Conservation (phyloP, 768 basidiomycete species). For the Kwoniella botswanensis region DNA sequence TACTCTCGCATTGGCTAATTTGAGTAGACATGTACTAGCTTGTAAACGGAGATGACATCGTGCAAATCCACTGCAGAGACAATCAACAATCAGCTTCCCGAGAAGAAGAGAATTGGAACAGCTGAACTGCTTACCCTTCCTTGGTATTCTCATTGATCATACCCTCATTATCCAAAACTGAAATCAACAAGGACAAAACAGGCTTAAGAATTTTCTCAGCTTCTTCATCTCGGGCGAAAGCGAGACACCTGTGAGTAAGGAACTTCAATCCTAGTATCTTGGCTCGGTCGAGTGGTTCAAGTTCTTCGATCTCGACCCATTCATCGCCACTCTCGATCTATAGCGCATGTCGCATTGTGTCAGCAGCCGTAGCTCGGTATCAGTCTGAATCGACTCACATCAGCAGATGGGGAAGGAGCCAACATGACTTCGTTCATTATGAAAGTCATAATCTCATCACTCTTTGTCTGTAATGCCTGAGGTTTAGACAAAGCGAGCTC, state of each 20-base stretch:
- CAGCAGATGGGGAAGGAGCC: slow-evolving; percentile 29
- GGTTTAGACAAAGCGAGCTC: slow-evolving; percentile 74
- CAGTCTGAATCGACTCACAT: slow-evolving; percentile 33
- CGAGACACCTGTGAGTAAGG: slow-evolving; percentile 77
- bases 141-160: slow-evolving; percentile 65
- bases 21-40: slow-evolving; percentile 78
- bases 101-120: background rate
- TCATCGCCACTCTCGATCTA: slow-evolving; percentile 61
- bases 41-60: slow-evolving; percentile 81
- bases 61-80: slow-evolving; percentile 59
- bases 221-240: slow-evolving; percentile 63
- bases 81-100: slow-evolving; percentile 16
- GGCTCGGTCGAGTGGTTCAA: slow-evolving; percentile 68
- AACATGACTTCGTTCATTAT: slow-evolving; percentile 59
- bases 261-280: slow-evolving; percentile 80
- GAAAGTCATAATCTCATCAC: slow-evolving; percentile 74
- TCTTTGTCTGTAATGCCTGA: slow-evolving; percentile 76
- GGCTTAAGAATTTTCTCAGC: slow-evolving; percentile 72
- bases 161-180: slow-evolving; percentile 73
- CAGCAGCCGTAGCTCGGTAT: background rate
- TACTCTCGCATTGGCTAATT: slow-evolving; percentile 64
- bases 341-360: background rate
- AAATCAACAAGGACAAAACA: slow-evolving; percentile 74
- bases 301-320: slow-evolving; percentile 74
- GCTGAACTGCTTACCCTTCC: slow-evolving; percentile 62